A percentile compares a stretch with the other conserved stretches of the same genome.
Evolutionary conservation across 257 asterid genomes (phyloP).

Genomic region (Sherardia arvensis): DNA sequence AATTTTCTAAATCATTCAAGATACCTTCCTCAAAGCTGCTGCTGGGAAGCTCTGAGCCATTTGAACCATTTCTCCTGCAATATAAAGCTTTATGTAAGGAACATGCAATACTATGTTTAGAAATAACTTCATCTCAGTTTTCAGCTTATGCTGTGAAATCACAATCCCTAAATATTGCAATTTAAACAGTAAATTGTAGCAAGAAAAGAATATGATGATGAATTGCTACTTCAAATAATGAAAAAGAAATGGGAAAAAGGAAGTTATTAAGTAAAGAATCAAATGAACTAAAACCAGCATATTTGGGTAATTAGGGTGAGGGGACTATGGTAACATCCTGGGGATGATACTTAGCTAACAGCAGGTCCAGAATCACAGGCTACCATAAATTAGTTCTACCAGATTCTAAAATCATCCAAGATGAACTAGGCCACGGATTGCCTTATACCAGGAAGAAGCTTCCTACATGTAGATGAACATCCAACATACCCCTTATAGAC

Average conservation of each 20-base stretch:
- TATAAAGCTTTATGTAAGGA: conserved; percentile 12
- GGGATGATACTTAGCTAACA: background rate
- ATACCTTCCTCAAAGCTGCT: conserved; percentile 10
- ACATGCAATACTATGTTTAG: background rate
- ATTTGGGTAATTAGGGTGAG: background rate
- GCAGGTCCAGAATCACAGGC: too few species aligned
- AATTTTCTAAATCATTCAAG: conserved; percentile 7
- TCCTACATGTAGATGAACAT: background rate
- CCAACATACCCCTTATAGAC: background rate
- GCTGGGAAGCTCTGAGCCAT: conserved; percentile 13
- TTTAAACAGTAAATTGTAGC: background rate
- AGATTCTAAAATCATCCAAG: too few species aligned
- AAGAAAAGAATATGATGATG: background rate
- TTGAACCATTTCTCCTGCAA: conserved; percentile 32
- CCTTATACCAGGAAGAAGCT: background rate
- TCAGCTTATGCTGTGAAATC: background rate
- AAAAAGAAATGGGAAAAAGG: background rate
- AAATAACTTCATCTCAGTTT: background rate
- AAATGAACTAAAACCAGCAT: background rate
- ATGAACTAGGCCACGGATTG: too few species aligned
- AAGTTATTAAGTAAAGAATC: background rate
- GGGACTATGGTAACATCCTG: background rate
- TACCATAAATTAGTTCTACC: too few species aligned
- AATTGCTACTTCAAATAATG: background rate
- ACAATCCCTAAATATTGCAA: background rate